Evolutionary conservation across 2,329 filamentous ascomycete species (phyloP), one percentile per base, ranked within the genome.

Genomic region (Xylariaceae sp.): DNA sequence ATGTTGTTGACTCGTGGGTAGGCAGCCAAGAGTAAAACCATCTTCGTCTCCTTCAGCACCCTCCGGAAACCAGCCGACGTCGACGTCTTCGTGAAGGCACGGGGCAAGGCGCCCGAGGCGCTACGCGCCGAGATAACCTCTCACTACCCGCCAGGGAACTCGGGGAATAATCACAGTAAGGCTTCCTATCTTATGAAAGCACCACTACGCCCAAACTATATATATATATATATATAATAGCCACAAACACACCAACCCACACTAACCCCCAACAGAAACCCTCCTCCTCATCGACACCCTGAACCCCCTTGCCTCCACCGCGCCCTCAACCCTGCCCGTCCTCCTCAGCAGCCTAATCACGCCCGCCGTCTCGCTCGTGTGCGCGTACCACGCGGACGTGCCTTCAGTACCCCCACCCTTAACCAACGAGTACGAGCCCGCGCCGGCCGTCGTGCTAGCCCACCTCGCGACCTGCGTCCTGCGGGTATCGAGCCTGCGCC

Each of bases 381-480:
- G 87, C 43, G 84, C 89, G 56, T 96, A 96, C 73, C 95, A 98
- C 76, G 79, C 82, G 50, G 93, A 98, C 73, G 81, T 93, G 3
- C 89, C 91, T 12, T 62, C 67, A 29, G 64, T 67, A 46, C 54
- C 69, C 73, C 73, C 70, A 26, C 73, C 54, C 37, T 69, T 71
- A 7, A 73, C 71, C 50, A 75, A 73, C 63, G 79, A 83, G 67
- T 87, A 90, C 73, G 77, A 83, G 18, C 91, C 26, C 92, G 0
- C 76, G 85, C 23, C 86, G 91, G 0, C 79, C 96, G 12, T 86
- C 1, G 77, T 92, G 0, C 79, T 98, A 20, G 84, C 82, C 44
- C 96, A 96, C 73, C 86, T 97, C 55, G 90, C 93, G n/a, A 99
- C 95, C 2, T 88, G 91, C 2, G 83, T 98, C 50, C 81, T 98